These are phyloP conservation scores for Thielaviopsis populi DNA, from an alignment of 2,329 filamentous ascomycete genomes.

Conservation along the genomic window DNA sequence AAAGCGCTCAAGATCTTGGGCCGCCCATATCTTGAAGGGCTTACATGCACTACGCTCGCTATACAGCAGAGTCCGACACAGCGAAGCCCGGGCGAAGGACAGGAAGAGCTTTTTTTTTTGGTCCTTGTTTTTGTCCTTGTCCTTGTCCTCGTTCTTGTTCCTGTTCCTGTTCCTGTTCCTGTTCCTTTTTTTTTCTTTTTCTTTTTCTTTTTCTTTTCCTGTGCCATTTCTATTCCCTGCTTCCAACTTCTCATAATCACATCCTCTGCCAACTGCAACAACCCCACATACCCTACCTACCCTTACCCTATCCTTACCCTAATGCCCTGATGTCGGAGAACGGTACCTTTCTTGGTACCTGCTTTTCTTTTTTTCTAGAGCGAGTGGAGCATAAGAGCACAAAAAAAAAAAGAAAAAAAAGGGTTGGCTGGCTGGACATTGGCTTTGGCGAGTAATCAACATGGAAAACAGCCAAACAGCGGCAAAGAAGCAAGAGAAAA, in stretches of 20 bases:
- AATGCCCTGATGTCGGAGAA: background rate
- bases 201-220: too few relatives aligned
- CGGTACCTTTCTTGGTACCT: constrained; percentile 11
- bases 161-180: background rate
- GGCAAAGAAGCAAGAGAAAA: background rate
- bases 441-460: too few relatives aligned
- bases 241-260: background rate
- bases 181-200: background rate
- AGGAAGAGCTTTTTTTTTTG: too few relatives aligned
- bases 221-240: background rate
- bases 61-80: too few relatives aligned
- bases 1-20: too few relatives aligned
- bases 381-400: background rate
- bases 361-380: constrained; percentile 6
- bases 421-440: background rate
- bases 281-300: background rate
- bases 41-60: too few relatives aligned
- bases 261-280: background rate
- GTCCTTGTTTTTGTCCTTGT: too few relatives aligned
- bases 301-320: too few relatives aligned
- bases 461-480: background rate
- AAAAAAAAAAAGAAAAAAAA: constrained; percentile 5
- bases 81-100: too few relatives aligned
- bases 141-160: too few relatives aligned
- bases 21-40: too few relatives aligned